Conservation (phyloP, 2,329 filamentous ascomycete genomes). For the Sporothrix brasiliensis region DNA sequence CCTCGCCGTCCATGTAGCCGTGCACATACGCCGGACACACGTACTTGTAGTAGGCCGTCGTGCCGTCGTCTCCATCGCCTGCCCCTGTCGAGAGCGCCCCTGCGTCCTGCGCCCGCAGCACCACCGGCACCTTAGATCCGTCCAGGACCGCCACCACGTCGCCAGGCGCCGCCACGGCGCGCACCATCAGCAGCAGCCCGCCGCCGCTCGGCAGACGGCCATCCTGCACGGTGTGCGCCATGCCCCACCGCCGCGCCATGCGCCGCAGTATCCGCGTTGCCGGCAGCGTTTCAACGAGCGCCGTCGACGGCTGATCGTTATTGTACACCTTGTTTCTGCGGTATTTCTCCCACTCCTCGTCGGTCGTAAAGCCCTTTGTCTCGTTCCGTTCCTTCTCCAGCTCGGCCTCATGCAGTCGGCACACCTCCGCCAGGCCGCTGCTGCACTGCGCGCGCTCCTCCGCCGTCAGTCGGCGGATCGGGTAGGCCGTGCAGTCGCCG, state of each 20-base stretch:
- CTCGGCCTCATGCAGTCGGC: slow-evolving; percentile 5
- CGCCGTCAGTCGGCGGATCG: slow-evolving; percentile 12
- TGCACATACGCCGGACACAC: slow-evolving; percentile 36
- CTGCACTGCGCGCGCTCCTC: background rate
- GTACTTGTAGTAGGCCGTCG: slow-evolving; percentile 19
- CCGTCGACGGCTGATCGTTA: background rate
- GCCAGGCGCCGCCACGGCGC: slow-evolving; percentile 19
- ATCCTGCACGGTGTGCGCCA: slow-evolving; percentile 13
- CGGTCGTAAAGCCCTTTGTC: slow-evolving; percentile 3
- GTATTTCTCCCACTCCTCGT: slow-evolving; percentile 1
- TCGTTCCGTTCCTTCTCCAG: background rate
- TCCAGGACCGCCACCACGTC: slow-evolving; percentile 31
- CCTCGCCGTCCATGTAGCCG: slow-evolving; percentile 39
- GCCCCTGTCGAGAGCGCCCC: no score
- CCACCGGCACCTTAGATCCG: slow-evolving; percentile 31
- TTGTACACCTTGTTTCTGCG: background rate
- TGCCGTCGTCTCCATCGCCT: no score
- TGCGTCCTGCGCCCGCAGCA: slow-evolving; percentile 22
- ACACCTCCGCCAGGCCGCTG: background rate
- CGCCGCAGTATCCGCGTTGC: slow-evolving; percentile 8
- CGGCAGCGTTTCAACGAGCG: background rate
- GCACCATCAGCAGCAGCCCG: slow-evolving; percentile 26
- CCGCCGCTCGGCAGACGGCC: background rate
- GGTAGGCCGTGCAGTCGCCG: slow-evolving; percentile 32
- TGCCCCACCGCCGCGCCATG: slow-evolving; percentile 26